A percentile compares a stretch with the other conserved stretches of the same genome.
Evolutionary conservation across 169 alveolate genomes (phyloP).

Genomic region (Plasmodium chabaudi): DNA sequence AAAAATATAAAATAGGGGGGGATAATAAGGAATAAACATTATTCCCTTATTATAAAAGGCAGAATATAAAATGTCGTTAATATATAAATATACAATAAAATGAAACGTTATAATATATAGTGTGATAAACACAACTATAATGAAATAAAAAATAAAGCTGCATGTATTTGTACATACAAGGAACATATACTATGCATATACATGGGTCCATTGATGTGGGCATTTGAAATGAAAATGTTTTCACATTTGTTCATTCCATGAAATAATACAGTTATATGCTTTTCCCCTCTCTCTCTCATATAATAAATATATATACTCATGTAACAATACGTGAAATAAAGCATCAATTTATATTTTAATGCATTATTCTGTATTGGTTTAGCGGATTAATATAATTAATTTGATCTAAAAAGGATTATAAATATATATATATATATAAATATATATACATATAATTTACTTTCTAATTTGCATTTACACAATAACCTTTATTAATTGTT

Average conservation of each 20-base stretch:
- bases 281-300: not conserved
- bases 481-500: too few relatives aligned
- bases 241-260: not conserved
- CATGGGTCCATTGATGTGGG: not conserved
- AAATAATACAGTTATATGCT: not conserved
- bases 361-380: not conserved
- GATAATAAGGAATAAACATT: slow-evolving; percentile 22
- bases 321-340: slow-evolving; percentile 40
- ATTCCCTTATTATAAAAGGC: slow-evolving; percentile 52
- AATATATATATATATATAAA: slow-evolving; percentile 6
- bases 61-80: slow-evolving; percentile 20
- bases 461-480: not conserved
- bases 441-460: not conserved
- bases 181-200: slow-evolving; percentile 10
- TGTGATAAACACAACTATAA: slow-evolving; percentile 21
- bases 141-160: slow-evolving; percentile 29
- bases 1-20: not conserved
- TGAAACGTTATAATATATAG: slow-evolving; percentile 9
- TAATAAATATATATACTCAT: not conserved
- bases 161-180: slow-evolving; percentile 38
- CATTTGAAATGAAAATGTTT: not conserved
- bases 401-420: slow-evolving; percentile 11
- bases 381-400: slow-evolving; percentile 50
- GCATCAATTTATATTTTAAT: slow-evolving; percentile 16
- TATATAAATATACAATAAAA: slow-evolving; percentile 1